Percentiles rank a stretch among this genome's conserved stretches.
Evolutionary conservation across 1,284 basidiomycete genomes (phyloP).

Genomic region (Rhizoctonia solani): DNA sequence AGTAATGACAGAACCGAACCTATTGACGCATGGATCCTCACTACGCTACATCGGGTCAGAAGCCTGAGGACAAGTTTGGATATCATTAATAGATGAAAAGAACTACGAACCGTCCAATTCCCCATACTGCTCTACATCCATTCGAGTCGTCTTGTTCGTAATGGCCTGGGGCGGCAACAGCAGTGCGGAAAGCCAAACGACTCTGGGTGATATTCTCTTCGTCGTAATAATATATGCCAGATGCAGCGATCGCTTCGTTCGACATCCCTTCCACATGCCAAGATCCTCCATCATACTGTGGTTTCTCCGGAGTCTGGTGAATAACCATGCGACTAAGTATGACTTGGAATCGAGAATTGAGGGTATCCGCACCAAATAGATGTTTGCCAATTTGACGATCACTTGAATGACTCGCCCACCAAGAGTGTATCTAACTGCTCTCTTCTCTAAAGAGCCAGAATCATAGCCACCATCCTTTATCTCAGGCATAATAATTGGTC

Average conservation of each 20-base stretch:
- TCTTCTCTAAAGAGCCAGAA: conserved; percentile 22
- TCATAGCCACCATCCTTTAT: conserved; percentile 23
- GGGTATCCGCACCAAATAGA: conserved; percentile 51
- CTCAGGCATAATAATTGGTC: conserved; percentile 6
- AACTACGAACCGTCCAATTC: not conserved
- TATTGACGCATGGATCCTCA: conserved; percentile 40
- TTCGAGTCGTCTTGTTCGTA: not conserved
- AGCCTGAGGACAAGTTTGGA: not conserved
- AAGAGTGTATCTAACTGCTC: conserved; percentile 49
- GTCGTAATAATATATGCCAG: conserved; percentile 47
- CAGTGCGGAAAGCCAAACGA: conserved; percentile 26
- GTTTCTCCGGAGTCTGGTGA: conserved; percentile 49
- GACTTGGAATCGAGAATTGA: too few relatives aligned
- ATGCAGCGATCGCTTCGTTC: conserved; percentile 58
- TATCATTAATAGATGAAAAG: not conserved
- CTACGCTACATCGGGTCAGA: not conserved
- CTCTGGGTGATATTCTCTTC: conserved; percentile 37
- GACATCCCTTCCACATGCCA: conserved; percentile 64
- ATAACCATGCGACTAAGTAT: not conserved
- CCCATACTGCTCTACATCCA: not conserved
- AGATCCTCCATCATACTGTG: conserved; percentile 48
- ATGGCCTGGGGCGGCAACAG: conserved; percentile 4
- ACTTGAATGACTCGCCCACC: conserved; percentile 52
- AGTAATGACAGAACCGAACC: conserved; percentile 41
- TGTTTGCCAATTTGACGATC: conserved; percentile 57